Evolutionary conservation across 2,329 filamentous ascomycete species (phyloP), one percentile per base, ranked within the genome.

Genomic region (Fusarium zealandicum): DNA sequence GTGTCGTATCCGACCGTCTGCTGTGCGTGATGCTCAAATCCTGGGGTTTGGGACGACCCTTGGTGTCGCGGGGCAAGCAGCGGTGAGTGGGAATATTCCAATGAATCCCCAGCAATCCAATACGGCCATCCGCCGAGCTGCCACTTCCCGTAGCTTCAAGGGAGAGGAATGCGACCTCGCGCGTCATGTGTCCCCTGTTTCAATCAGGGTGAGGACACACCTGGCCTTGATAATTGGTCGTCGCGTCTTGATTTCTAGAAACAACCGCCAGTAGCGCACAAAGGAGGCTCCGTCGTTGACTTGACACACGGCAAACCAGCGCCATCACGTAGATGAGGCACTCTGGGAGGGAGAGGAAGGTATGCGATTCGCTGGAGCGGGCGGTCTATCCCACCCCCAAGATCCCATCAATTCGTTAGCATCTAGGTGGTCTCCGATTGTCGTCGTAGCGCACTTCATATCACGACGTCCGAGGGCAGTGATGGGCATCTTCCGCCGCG

Each of bases 211-310:
- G 46, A 57, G 42, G 46, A 52, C 36, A 43, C 50, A 57, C 54
- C 51, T 59, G 45, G 51, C 39, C 36, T 22, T 44, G 39, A 14
- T 59, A 53, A 68, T 70, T 70, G 68, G 68, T 36, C 48, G 35
- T 43, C 22, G 52, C 42, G 37, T 44, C 46, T 57, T 41, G 61
- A 70, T 70, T 71, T 72, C 67, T 70, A 67, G 68, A 61, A 66
- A 71, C 62, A 72, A 65, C 69, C 70, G 70, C 70, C 66, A 59
- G 69, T 70, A 68, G 68, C 70, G 70, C 69, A 63, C 8, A 48
- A 54, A 66, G 44, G 59, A 68, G 59, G 56, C 59, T 49, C 60
- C 50, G 54, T 64, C 55, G 57, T 49, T 42, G 47, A 61, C 54
- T 53, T 47, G 59, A 47, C 28, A 48, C 36, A 59, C 48, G 16